Percentiles rank a stretch among this genome's conserved stretches.
These are phyloP conservation scores for Epichloe scottii DNA, from an alignment of 2,329 filamentous ascomycete species.

Conservation along the genomic window DNA sequence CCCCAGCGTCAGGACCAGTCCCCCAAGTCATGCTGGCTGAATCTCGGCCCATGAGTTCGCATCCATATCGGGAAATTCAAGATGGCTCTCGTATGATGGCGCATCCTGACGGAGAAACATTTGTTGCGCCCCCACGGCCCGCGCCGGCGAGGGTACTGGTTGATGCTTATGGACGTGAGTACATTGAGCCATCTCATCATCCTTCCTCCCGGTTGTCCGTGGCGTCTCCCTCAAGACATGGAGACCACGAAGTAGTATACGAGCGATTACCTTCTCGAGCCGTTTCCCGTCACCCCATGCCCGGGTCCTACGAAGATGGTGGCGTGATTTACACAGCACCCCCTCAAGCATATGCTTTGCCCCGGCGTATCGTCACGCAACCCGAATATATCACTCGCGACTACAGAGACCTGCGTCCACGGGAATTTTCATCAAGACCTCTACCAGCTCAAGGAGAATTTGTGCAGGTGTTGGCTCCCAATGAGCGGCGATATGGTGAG, in stretches of 20 bases:
- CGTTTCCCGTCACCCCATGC: constrained; percentile 34
- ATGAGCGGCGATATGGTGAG: constrained; percentile 29
- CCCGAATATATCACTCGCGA: constrained; percentile 43
- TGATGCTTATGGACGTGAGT: constrained; percentile 75
- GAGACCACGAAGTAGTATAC: constrained; percentile 48
- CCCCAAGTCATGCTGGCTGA: constrained; percentile 31
- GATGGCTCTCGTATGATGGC: constrained; percentile 32
- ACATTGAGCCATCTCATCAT: constrained; percentile 41
- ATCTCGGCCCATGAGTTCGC: constrained; percentile 26
- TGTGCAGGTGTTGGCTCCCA: constrained; percentile 31
- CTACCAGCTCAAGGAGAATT: constrained; percentile 32
- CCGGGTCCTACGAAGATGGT: constrained; percentile 37
- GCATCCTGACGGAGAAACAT: constrained; percentile 35
- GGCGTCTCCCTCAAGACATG: constrained; percentile 30
- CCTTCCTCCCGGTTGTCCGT: constrained; percentile 37
- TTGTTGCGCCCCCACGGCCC: constrained; percentile 38
- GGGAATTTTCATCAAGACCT: constrained; percentile 44
- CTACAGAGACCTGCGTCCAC: constrained; percentile 41
- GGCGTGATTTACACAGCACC: constrained; percentile 35
- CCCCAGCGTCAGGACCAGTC: constrained; percentile 25
- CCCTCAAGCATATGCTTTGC: constrained; percentile 36
- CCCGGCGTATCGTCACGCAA: constrained; percentile 48
- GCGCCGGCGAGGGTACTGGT: constrained; percentile 58
- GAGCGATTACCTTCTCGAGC: constrained; percentile 47
- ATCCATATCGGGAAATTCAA: constrained; percentile 32